Evolutionary conservation across 2,329 filamentous ascomycete genomes (phyloP).

Genomic region (Teratosphaeria epicoccoides): DNA sequence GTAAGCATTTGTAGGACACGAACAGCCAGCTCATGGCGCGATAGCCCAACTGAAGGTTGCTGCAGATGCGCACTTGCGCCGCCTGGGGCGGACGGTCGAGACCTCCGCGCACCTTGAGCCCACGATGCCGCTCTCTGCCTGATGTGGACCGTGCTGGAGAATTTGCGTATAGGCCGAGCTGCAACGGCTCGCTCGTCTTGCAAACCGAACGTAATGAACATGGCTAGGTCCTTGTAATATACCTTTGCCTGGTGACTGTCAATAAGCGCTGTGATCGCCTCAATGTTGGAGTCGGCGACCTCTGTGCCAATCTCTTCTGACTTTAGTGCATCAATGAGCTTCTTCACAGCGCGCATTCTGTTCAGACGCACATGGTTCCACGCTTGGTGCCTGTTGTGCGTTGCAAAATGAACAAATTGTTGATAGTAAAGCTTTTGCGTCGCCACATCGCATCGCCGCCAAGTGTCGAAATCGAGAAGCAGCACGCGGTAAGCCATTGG

Average conservation of each 20-base stretch:
- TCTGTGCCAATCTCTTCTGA: slow-evolving; percentile 64
- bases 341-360: slow-evolving; percentile 86
- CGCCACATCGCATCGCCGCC: slow-evolving; percentile 65
- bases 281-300: slow-evolving; percentile 64
- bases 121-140: slow-evolving; percentile 20
- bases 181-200: slow-evolving; percentile 47
- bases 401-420: slow-evolving; percentile 79
- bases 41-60: slow-evolving; percentile 8
- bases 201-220: slow-evolving; percentile 88
- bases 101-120: slow-evolving; percentile 14
- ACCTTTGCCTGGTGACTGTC: slow-evolving; percentile 73
- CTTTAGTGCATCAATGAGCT: slow-evolving; percentile 81
- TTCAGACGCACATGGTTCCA: slow-evolving; percentile 83
- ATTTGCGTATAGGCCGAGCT: slow-evolving; percentile 12
- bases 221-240: slow-evolving; percentile 71
- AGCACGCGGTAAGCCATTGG: slow-evolving; percentile 87
- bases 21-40: slow-evolving; percentile 21
- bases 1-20: slow-evolving; percentile 19
- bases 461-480: slow-evolving; percentile 85
- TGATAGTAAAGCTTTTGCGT: slow-evolving; percentile 86
- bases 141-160: slow-evolving; percentile 19
- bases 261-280: slow-evolving; percentile 68
- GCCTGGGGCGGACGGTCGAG: slow-evolving; percentile 19
- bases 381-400: slow-evolving; percentile 81
- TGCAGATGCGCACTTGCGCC: slow-evolving; percentile 4